Base-by-base conservation (phyloP, 805 yeast species). In the Starmerella riodocensis region DNA sequence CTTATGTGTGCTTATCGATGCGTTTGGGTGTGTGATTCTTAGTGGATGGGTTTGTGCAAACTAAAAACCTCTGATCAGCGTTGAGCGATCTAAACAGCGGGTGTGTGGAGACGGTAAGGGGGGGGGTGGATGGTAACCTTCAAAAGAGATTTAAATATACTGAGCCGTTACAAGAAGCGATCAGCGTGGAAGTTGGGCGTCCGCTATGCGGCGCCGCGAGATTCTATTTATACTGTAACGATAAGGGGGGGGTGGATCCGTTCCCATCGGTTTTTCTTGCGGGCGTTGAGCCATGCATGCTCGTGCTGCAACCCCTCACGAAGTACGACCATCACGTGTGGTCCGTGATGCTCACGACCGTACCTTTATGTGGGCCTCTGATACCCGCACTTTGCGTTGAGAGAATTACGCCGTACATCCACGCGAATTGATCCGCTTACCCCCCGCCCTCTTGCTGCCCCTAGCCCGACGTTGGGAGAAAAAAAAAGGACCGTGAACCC, bases 251-350 rank as follows among this genome's bases (percentile, higher is more conserved):
- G n/a, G n/a, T n/a, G n/a, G n/a, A n/a, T n/a, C 34, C 34, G 34
- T 31, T 31, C 34, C 34, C 34, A 31, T 31, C 34, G 34, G 25
- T 20, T 25, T 20, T n/a, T n/a, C n/a, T n/a, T n/a, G n/a, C n/a
- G n/a, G n/a, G n/a, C n/a, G n/a, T n/a, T n/a, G n/a, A n/a, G n/a
- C n/a, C n/a, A n/a, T n/a, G n/a, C n/a, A n/a, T n/a, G n/a, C n/a
- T n/a, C n/a, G n/a, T n/a, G n/a, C n/a, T n/a, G n/a, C n/a, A n/a
- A n/a, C 20, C 34, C 34, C 34, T 31, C 34, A 19, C 34, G 34
- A 31, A 31, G 34, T 31, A 31, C 34, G 34, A 31, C 25, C 7
- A n/a, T 17, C 34, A 31, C 34, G 34, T 31, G 34, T n/a, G 4
- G 17, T n/a, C 14, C 25, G 34, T 11, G 23, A 31, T n/a, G 13